Percentiles rank a stretch among this genome's conserved stretches.
These are phyloP conservation scores for Coemansia sp. DNA, from an alignment of 192 early-diverging fungal genomes.

Conservation along the genomic window DNA sequence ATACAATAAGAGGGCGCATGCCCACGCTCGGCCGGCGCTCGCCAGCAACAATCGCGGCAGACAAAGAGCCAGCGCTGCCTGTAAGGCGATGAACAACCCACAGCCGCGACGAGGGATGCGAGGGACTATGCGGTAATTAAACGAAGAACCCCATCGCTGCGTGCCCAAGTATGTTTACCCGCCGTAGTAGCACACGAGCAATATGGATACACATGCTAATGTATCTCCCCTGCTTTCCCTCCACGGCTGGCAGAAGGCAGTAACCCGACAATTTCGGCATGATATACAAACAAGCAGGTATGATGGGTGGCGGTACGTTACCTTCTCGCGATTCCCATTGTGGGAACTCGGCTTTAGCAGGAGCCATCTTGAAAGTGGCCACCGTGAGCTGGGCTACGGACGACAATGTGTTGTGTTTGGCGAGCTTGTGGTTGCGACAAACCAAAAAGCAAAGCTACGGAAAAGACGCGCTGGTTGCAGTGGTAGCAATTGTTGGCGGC, in stretches of 20 bases:
- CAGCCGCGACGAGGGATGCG: background rate
- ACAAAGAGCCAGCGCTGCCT: slow-evolving; percentile 3
- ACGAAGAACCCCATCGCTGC: slow-evolving; percentile 2
- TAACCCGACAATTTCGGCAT: slow-evolving; percentile 5
- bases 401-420: slow-evolving; percentile 1
- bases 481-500: background rate
- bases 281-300: background rate
- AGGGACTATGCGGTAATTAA: slow-evolving; percentile 13
- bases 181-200: slow-evolving; percentile 12
- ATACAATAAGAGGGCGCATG: background rate
- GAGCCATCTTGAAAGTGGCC: slow-evolving; percentile 13
- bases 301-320: slow-evolving; percentile 2
- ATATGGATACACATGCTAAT: background rate
- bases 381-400: slow-evolving; percentile 8
- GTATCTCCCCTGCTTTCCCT: background rate
- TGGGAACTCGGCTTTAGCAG: slow-evolving; percentile 8
- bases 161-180: slow-evolving; percentile 16
- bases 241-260: slow-evolving; percentile 3
- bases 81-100: slow-evolving; percentile 16
- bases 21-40: background rate
- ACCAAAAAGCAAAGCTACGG: background rate
- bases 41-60: slow-evolving; percentile 7
- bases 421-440: background rate
- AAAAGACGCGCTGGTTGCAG: background rate
- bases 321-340: slow-evolving; percentile 19